Conservation (phyloP, 2,329 filamentous ascomycete genomes). For the Cercospora sesami region DNA sequence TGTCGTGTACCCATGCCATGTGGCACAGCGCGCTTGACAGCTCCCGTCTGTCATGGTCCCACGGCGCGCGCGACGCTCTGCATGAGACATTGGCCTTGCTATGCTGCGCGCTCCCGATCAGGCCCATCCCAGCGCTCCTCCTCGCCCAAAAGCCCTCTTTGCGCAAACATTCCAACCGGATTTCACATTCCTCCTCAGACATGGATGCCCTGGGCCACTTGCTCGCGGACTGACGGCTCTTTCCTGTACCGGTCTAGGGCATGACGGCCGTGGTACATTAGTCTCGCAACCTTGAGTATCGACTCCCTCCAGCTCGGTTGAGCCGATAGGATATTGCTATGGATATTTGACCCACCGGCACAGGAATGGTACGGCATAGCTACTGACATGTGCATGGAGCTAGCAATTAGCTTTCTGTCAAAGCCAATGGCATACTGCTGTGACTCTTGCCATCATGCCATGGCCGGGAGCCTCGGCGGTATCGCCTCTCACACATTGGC, state of each 20-base stretch:
- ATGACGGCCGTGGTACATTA: slow-evolving; percentile 14
- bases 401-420: slow-evolving; percentile 36
- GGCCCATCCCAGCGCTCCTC: slow-evolving; percentile 12
- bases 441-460: slow-evolving; percentile 30
- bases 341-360: slow-evolving; percentile 29
- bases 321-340: slow-evolving; percentile 21
- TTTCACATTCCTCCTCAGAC: slow-evolving; percentile 20
- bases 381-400: slow-evolving; percentile 35
- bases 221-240: slow-evolving; percentile 3
- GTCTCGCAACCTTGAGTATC: slow-evolving; percentile 31
- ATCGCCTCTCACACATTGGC: slow-evolving; percentile 22
- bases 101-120: slow-evolving; percentile 19
- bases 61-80: neutral
- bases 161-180: slow-evolving; percentile 23
- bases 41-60: neutral
- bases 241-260: slow-evolving; percentile 16
- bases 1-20: slow-evolving; percentile 11
- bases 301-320: slow-evolving; percentile 22
- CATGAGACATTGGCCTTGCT: slow-evolving; percentile 16
- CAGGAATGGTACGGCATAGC: slow-evolving; percentile 25
- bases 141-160: slow-evolving; percentile 10
- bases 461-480: slow-evolving; percentile 32
- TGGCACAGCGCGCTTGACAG: slow-evolving; percentile 12
- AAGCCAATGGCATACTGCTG: slow-evolving; percentile 35
- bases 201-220: slow-evolving; percentile 28